These are phyloP conservation scores for Talaromyces sp. DNA, from an alignment of 2,329 filamentous ascomycete genomes.

Conservation along the genomic window DNA sequence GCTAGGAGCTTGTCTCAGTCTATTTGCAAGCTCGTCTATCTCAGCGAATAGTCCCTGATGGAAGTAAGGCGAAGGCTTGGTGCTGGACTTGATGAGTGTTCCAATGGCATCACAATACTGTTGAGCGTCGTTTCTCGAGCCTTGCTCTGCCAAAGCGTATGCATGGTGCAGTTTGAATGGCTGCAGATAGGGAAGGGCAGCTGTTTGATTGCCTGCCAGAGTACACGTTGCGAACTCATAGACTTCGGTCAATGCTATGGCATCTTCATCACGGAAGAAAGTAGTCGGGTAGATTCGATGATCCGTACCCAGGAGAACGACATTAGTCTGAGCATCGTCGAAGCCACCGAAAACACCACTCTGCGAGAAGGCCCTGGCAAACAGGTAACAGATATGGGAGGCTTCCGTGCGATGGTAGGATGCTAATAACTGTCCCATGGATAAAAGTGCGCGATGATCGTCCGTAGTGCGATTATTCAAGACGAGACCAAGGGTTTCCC, in stretches of 20 bases:
- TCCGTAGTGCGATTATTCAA: conserved; percentile 80
- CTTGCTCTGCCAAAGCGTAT: conserved; percentile 74
- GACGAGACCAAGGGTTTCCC: conserved; percentile 79
- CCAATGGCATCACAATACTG: conserved; percentile 86
- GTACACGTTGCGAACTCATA: conserved; percentile 87
- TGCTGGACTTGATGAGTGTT: conserved; percentile 70
- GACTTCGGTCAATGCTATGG: conserved; percentile 89
- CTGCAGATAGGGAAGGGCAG: conserved; percentile 73
- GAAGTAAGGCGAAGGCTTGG: conserved; percentile 81
- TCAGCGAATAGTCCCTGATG: conserved; percentile 67
- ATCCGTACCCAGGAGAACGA: conserved; percentile 82
- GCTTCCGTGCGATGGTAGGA: conserved; percentile 87
- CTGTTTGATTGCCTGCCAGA: conserved; percentile 51
- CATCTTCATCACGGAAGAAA: conserved; percentile 74
- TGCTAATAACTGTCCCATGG: conserved; percentile 74
- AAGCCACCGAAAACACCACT: conserved; percentile 70
- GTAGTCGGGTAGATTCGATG: conserved; percentile 66
- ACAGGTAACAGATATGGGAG: conserved; percentile 89
- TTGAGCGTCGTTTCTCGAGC: conserved; percentile 74
- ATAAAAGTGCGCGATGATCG: conserved; percentile 70
- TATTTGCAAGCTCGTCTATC: conserved; percentile 77
- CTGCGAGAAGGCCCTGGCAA: conserved; percentile 55
- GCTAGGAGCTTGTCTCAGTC: conserved; percentile 79
- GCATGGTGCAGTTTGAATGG: conserved; percentile 91
- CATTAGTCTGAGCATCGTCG: conserved; percentile 72